Conservation (phyloP, 495 filamentous ascomycete species). For the Tuber aestivum region DNA sequence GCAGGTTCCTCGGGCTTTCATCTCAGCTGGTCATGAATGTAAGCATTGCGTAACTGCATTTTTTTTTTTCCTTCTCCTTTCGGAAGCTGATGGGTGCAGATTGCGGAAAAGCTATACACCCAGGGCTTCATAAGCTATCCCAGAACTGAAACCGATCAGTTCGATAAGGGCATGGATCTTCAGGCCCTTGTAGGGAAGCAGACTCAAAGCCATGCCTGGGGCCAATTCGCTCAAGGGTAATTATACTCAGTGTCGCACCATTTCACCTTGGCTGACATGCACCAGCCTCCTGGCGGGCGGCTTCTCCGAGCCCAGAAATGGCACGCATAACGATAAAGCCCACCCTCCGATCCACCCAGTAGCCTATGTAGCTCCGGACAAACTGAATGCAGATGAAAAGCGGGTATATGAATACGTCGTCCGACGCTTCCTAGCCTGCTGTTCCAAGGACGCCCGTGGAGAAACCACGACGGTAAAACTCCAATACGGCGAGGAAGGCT, state of each 20-base stretch:
- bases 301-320: slow-evolving; percentile 74
- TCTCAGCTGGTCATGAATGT: slow-evolving; percentile 80
- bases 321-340: slow-evolving; percentile 86
- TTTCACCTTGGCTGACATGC: slow-evolving; percentile 19
- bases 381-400: slow-evolving; percentile 59
- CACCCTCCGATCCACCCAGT: slow-evolving; percentile 97
- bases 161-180: slow-evolving; percentile 84
- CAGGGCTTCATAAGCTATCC: slow-evolving; percentile 97
- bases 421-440: slow-evolving; percentile 93
- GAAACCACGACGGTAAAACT: slow-evolving; percentile 77
- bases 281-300: slow-evolving; percentile 63
- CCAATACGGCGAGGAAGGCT: slow-evolving; percentile 73
- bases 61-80: not conserved
- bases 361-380: slow-evolving; percentile 60
- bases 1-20: slow-evolving; percentile 72
- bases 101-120: slow-evolving; percentile 84
- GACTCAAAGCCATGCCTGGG: slow-evolving; percentile 67
- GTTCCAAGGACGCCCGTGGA: slow-evolving; percentile 87
- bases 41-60: slow-evolving; percentile 1
- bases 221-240: slow-evolving; percentile 67
- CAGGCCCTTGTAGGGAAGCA: slow-evolving; percentile 77
- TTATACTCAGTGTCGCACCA: not conserved
- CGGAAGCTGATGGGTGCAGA: slow-evolving; percentile 37
- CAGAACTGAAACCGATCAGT: slow-evolving; percentile 93
- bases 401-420: slow-evolving; percentile 88